Conservation (phyloP, 75 land plant genomes). For the Ceratopteris richardii region DNA sequence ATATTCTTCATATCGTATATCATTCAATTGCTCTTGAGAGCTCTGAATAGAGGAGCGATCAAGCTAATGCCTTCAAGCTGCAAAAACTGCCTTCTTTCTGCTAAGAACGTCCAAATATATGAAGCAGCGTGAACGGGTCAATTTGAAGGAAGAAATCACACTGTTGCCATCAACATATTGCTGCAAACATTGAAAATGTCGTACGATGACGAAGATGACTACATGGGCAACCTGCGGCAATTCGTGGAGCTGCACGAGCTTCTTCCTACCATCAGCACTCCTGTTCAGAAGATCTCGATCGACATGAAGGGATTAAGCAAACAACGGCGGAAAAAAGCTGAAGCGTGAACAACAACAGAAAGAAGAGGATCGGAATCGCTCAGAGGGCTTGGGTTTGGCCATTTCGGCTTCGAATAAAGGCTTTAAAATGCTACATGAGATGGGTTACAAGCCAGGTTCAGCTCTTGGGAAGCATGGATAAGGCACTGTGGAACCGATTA, state of each 20-base stretch:
- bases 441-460: conserved; percentile 82
- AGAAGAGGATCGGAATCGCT: conserved; percentile 55
- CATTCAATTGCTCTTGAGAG: too few species aligned
- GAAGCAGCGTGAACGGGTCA: too few species aligned
- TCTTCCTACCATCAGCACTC: neutral
- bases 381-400: conserved; percentile 37
- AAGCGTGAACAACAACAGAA: conserved; percentile 35
- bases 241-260: conserved; percentile 45
- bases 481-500: conserved; percentile 59
- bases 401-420: conserved; percentile 81
- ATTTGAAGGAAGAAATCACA: too few species aligned
- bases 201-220: conserved; percentile 54
- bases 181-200: neutral
- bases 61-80: too few species aligned
- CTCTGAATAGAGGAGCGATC: too few species aligned
- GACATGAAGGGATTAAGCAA: conserved; percentile 14
- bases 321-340: conserved; percentile 52
- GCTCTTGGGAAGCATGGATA: conserved; percentile 64
- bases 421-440: conserved; percentile 79
- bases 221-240: conserved; percentile 72
- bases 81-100: too few species aligned
- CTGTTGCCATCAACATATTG: too few species aligned
- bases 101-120: too few species aligned
- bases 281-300: neutral
- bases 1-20: too few species aligned